Conservation (phyloP, 495 filamentous ascomycete genomes). For the Aspergillus cavernicola region DNA sequence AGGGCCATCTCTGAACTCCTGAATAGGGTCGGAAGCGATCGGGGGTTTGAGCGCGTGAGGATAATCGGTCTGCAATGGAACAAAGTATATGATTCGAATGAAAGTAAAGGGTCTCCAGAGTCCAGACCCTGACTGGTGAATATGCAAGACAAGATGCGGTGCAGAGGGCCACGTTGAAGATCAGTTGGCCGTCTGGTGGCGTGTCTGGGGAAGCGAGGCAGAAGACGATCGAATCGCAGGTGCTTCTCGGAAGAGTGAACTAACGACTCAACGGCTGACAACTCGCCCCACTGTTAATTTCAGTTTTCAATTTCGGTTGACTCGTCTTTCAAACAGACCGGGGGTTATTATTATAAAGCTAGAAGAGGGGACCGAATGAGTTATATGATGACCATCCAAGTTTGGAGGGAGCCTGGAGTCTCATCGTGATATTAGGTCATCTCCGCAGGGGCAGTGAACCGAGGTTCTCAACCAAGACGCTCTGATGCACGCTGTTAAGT, state of each 20-base stretch:
- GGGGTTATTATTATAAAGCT: too few species aligned
- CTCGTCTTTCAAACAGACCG: not conserved
- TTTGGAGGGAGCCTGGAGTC: too few species aligned
- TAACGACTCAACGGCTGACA: too few species aligned
- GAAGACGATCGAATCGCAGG: slow-evolving; percentile 13
- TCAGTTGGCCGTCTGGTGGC: slow-evolving; percentile 18
- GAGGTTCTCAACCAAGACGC: too few species aligned
- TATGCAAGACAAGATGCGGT: slow-evolving; percentile 15
- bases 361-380: too few species aligned
- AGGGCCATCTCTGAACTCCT: slow-evolving; percentile 7
- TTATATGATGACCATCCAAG: too few species aligned
- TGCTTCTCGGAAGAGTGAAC: not conserved
- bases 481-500: not conserved
- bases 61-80: not conserved
- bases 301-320: not conserved
- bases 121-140: slow-evolving; percentile 12
- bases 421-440: too few species aligned
- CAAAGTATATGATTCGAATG: not conserved
- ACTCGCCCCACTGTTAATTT: slow-evolving; percentile 4
- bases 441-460: too few species aligned
- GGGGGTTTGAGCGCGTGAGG: not conserved
- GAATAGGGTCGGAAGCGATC: not conserved
- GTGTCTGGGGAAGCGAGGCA: slow-evolving; percentile 19
- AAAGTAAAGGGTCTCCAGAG: not conserved
- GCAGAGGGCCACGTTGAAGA: slow-evolving; percentile 25